Evolutionary conservation across 2,329 filamentous ascomycete genomes (phyloP), one percentile per base, ranked within the genome.

Genomic region (Eutypa lata): DNA sequence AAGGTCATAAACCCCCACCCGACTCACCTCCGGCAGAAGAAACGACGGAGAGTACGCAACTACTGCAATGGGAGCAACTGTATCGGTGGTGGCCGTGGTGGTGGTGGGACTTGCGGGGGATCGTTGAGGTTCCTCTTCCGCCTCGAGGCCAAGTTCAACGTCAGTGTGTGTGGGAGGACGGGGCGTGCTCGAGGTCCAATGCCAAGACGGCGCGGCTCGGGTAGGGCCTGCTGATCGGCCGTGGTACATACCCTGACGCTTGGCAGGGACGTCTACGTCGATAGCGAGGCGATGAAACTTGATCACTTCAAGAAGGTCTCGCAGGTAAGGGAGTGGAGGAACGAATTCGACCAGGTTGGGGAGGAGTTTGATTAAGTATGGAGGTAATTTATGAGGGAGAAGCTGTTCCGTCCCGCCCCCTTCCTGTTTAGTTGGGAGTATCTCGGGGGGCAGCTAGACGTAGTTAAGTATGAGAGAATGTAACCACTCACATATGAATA

Each of bases 61-160:
- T 60, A 56, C 26, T 56, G 57, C 56, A 64, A 58, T 2, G 58
- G n/a, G n/a, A n/a, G 57, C 22, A 61, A 55, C 24, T 59, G 58
- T 19, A 38, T 7, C 6, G n/a, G n/a, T 6, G 13, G 6, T 6
- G 35, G 35, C 35, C 13, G 35, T 16, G 6, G 13, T 6, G 35
- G 6, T 16, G 35, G 13, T 18, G 35, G 35, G 49, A 52, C 2
- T 33, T 40, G 38, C 58, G 56, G 1, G 52, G 57, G 1, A 31
- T 61, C 57, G n/a, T n/a, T n/a, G 1, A 48, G 49, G 3, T 71
- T 72, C 61, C 71, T 71, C 60, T 72, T 72, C 59, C 59, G 59
- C 1, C 59, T 58, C 0, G 64, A 64, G 0, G 57, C 57, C 8
- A 53, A 53, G 16, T 69, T 71, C 53, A 49, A 60, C 13, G 61